A percentile compares a stretch with the other conserved stretches of the same genome.
Evolutionary conservation across 2,329 filamentous ascomycete genomes (phyloP).

Genomic region (Talaromyces sp.): DNA sequence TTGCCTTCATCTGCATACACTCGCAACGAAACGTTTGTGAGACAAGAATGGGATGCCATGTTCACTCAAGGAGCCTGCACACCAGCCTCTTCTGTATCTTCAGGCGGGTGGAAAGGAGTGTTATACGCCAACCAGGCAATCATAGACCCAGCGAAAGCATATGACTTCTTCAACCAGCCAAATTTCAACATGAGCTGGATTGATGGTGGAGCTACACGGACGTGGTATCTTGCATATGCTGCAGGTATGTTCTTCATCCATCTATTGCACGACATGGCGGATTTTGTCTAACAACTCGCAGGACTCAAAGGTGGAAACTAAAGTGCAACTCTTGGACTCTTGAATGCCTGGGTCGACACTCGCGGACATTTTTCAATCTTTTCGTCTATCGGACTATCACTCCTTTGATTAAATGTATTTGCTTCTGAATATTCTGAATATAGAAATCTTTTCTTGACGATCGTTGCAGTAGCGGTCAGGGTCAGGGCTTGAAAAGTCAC

Average conservation of each 20-base stretch:
- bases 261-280: background rate
- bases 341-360: background rate
- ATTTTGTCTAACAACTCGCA: slow-evolving; percentile 10
- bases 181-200: slow-evolving; percentile 65
- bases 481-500: background rate
- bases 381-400: background rate
- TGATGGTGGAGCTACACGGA: slow-evolving; percentile 76
- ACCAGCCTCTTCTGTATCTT: slow-evolving; percentile 51
- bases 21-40: slow-evolving; percentile 67
- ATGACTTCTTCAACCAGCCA: slow-evolving; percentile 68
- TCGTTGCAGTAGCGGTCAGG: background rate
- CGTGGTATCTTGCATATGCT: slow-evolving; percentile 79
- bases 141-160: slow-evolving; percentile 68
- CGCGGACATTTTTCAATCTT: slow-evolving; percentile 6
- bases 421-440: background rate
- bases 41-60: slow-evolving; percentile 77
- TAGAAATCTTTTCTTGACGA: background rate
- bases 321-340: background rate
- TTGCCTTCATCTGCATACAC: slow-evolving; percentile 67
- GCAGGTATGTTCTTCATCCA: slow-evolving; percentile 55
- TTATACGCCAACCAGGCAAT: slow-evolving; percentile 80
- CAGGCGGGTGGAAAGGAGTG: slow-evolving; percentile 81
- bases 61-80: slow-evolving; percentile 69
- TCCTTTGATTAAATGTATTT: background rate
- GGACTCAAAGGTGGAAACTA: slow-evolving; percentile 17